Conservation (phyloP, 179 eudicot species). For the Nepenthes alata region DNA sequence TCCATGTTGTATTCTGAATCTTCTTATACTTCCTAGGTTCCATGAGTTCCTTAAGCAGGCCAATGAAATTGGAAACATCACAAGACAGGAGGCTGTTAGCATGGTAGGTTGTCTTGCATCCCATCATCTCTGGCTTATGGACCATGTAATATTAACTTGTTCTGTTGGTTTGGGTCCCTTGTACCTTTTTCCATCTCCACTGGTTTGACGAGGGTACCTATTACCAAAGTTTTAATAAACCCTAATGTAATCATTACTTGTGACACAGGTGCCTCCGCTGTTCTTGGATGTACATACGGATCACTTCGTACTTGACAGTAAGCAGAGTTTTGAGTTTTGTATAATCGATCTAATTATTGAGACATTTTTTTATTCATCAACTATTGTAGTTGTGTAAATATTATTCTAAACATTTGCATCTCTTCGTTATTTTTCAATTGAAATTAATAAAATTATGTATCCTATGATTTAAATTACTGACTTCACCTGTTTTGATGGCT, state of each 20-base stretch:
- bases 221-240: neutral
- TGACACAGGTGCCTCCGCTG: slow-evolving; percentile 79
- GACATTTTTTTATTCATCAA: too few relatives aligned
- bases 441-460: too few relatives aligned
- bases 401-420: too few relatives aligned
- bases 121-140: neutral
- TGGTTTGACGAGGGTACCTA: neutral
- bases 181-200: neutral
- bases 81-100: slow-evolving; percentile 99
- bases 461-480: too few relatives aligned
- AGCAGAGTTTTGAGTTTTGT: slow-evolving; percentile 18
- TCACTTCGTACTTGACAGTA: slow-evolving; percentile 93
- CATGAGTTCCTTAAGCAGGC: slow-evolving; percentile 93
- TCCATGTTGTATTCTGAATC: neutral
- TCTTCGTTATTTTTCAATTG: too few relatives aligned
- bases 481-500: slow-evolving; percentile 1
- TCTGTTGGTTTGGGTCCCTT: slow-evolving; percentile 2
- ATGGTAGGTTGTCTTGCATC: slow-evolving; percentile 49
- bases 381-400: too few relatives aligned
- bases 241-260: neutral
- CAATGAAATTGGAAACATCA: slow-evolving; percentile 92
- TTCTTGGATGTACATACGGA: slow-evolving; percentile 82
- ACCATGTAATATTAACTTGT: too few relatives aligned
- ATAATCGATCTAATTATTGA: neutral
- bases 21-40: slow-evolving; percentile 40